These are phyloP conservation scores for Straminergon stramineum DNA, from an alignment of 225 moss, liverwort and hornwort genomes.

Conservation along the genomic window DNA sequence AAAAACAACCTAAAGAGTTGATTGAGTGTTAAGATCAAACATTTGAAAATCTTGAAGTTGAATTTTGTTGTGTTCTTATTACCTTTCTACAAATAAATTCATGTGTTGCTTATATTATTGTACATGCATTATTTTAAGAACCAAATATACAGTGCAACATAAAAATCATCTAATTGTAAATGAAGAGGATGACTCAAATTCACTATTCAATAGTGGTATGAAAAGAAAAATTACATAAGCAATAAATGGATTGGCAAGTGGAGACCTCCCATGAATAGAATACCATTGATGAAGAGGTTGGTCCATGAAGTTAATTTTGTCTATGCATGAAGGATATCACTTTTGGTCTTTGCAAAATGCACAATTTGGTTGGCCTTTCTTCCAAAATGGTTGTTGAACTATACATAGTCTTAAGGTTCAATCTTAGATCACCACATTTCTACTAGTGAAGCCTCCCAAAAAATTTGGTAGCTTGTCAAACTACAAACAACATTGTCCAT, in stretches of 20 bases:
- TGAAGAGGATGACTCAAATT: background rate
- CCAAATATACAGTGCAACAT: fast-evolving
- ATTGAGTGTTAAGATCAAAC: background rate
- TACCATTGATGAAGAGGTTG: fast-evolving
- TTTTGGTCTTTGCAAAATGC: fast-evolving
- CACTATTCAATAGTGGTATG: too few relatives aligned
- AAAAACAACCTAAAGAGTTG: background rate
- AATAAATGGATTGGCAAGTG: background rate
- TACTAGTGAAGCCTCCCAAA: background rate
- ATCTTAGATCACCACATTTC: background rate
- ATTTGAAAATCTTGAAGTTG: background rate
- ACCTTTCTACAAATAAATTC: background rate
- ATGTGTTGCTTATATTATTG: background rate
- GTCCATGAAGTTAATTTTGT: background rate
- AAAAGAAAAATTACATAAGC: background rate
- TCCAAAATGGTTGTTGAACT: fast-evolving
- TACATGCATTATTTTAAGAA: background rate
- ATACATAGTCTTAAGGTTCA: too few relatives aligned
- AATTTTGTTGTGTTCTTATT: background rate
- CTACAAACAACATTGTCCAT: background rate
- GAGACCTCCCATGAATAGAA: background rate
- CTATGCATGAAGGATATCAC: fast-evolving
- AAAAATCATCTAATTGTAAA: background rate
- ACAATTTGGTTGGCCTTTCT: background rate
- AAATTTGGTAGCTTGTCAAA: background rate